Conservation (phyloP, 306 rosid genomes). For the Citrullus colocynthis region DNA sequence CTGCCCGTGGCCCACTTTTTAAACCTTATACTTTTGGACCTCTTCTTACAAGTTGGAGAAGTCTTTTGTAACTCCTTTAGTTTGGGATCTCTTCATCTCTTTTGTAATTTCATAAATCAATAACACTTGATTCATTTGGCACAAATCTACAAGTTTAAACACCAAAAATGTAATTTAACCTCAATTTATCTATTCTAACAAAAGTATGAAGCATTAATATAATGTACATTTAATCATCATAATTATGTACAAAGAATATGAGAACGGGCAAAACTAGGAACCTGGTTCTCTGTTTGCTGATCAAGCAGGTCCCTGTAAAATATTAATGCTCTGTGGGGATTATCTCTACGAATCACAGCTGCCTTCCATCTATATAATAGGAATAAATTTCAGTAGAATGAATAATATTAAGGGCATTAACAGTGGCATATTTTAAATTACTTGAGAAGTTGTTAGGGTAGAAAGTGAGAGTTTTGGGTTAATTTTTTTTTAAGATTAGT, state of each 20-base stretch:
- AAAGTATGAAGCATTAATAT: neutral
- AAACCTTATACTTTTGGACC: neutral
- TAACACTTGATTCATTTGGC: no score
- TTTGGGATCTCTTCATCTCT: no score
- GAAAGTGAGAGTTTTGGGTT: neutral
- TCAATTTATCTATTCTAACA: no score
- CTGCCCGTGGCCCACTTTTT: neutral
- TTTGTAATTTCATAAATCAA: no score
- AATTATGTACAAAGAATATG: neutral
- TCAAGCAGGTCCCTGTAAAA: conserved; percentile 17
- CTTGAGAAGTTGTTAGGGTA: neutral
- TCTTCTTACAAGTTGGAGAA: neutral
- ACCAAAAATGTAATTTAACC: no score
- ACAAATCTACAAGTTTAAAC: no score
- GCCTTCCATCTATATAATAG: conserved; percentile 9
- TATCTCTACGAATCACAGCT: conserved; percentile 19
- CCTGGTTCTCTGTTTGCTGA: conserved; percentile 13
- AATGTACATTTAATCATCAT: neutral
- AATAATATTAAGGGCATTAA: neutral
- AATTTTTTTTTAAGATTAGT: neutral
- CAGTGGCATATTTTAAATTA: neutral
- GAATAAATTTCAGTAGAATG: neutral
- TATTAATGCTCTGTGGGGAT: conserved; percentile 16
- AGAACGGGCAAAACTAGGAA: neutral
- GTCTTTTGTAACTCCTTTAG: no score